phyloP scores from a whole-genome alignment of 805 yeast species.

The Candida tibetensis region DNA sequence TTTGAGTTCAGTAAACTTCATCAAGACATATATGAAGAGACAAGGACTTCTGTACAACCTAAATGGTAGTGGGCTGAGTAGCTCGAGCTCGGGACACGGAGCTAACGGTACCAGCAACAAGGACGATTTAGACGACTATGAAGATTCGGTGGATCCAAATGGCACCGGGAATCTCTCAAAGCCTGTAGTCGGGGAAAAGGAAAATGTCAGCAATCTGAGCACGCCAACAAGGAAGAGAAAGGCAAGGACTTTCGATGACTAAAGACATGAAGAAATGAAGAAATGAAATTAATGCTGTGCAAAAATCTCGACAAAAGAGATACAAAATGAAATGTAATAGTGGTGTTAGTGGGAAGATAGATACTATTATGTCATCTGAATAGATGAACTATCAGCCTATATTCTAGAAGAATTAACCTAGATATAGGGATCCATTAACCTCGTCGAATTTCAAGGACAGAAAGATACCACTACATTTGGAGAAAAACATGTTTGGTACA shows the following conservation, averaged over 20 bases:
- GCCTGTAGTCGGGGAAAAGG: conserved; percentile 2
- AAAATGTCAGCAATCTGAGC: conserved; percentile 6
- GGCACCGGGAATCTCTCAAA: conserved; percentile 2
- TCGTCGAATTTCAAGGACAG: too few relatives aligned
- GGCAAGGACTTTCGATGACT: conserved; percentile 26
- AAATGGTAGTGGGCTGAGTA: conserved; percentile 13
- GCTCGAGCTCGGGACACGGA: conserved; percentile 3
- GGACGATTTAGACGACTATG: conserved; percentile 39
- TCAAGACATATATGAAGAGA: conserved; percentile 51
- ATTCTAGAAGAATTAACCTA: too few relatives aligned
- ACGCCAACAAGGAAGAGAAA: conserved; percentile 29
- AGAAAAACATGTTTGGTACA: too few relatives aligned
- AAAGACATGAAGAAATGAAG: too few relatives aligned
- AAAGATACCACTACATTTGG: too few relatives aligned
- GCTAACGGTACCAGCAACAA: conserved; percentile 10
- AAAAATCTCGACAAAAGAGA: too few relatives aligned
- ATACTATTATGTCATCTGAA: too few relatives aligned
- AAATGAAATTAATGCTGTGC: too few relatives aligned
- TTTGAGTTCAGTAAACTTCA: conserved; percentile 66
- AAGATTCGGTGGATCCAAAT: conserved; percentile 32
- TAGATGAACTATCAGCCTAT: too few relatives aligned
- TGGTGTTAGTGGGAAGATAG: too few relatives aligned
- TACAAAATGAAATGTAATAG: too few relatives aligned
- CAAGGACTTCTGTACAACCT: conserved; percentile 38
- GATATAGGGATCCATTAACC: too few relatives aligned